Evolutionary conservation across 2,329 filamentous ascomycete genomes (phyloP).

Genomic region (Claviceps paspali): DNA sequence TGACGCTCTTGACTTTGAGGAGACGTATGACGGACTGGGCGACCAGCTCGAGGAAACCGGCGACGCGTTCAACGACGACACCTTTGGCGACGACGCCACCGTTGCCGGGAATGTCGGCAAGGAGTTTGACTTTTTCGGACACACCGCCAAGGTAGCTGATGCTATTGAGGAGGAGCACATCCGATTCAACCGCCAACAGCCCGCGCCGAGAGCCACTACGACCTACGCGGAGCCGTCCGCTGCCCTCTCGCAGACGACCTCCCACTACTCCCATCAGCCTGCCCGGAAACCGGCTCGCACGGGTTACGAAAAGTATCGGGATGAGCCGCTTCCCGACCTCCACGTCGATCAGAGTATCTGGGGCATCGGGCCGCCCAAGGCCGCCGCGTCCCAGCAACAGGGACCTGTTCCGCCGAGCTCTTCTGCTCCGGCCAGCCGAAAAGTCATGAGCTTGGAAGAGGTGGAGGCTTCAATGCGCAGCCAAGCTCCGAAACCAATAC

Average conservation of each 20-base stretch:
- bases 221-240: slow-evolving; percentile 18
- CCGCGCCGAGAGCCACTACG: slow-evolving; percentile 26
- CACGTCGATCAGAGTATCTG: slow-evolving; percentile 89
- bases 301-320: slow-evolving; percentile 84
- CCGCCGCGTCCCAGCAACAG: slow-evolving; percentile 17
- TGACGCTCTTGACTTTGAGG: slow-evolving; percentile 66
- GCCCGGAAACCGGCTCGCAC: slow-evolving; percentile 49
- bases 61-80: slow-evolving; percentile 94
- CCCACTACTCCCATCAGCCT: slow-evolving; percentile 23
- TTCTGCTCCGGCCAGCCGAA: slow-evolving; percentile 33
- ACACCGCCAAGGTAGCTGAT: slow-evolving; percentile 73
- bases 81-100: slow-evolving; percentile 45
- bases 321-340: slow-evolving; percentile 75
- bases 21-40: slow-evolving; percentile 91
- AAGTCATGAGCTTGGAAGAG: slow-evolving; percentile 92
- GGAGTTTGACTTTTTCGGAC: slow-evolving; percentile 94
- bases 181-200: slow-evolving; percentile 62
- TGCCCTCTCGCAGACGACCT: slow-evolving; percentile 14
- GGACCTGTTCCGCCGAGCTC: slow-evolving; percentile 11
- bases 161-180: slow-evolving; percentile 85
- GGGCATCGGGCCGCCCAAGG: slow-evolving; percentile 52
- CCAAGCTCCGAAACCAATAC: slow-evolving; percentile 40
- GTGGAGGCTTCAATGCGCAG: slow-evolving; percentile 85
- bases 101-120: slow-evolving; percentile 50
- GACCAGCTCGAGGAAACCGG: slow-evolving; percentile 82